Evolutionary conservation across 352 stramenopile species (phyloP), one percentile per base, ranked within the genome.

Genomic region (Globisporangium perplexum): DNA sequence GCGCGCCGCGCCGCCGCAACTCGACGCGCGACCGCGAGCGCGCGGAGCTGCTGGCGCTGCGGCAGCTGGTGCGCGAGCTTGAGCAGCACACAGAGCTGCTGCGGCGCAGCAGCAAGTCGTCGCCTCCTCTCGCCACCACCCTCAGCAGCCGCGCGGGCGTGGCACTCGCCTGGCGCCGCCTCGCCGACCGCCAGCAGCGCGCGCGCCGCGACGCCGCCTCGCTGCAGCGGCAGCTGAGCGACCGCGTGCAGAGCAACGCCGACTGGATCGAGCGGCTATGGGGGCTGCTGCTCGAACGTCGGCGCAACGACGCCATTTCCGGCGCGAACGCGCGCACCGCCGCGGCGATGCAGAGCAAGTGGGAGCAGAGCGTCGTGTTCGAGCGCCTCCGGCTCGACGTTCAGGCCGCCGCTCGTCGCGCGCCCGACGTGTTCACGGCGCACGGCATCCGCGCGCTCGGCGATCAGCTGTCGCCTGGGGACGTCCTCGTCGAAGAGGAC

Each of bases 241-340:
- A 46, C 20, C 41, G 41, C 14, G 38, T 65, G 33, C 38, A 45
- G 7, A 59, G 26, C 41, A 69, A 69, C 38, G 62, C 62, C 17
- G 62, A 69, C 53, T 69, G 62, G 62, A 66, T 69, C 45, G 57
- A 69, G 28, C 62, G 62, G 7, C 53, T 65, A 10, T 69, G 58
- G 58, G 59, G 60, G 42, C 50, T 69, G 15, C 54, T 66, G 24
- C 28, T 44, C 31, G 58, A 69, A 47, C 41, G 41, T 20, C 41
- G 41, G 1, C 41, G 41, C 41, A 7, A 3, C 11, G n/a, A 46
- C 41, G n/a, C 41, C n/a, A n/a, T n/a, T n/a, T n/a, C n/a, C 3
- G 41, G 20, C 15, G 41, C 41, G 4, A 18, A 15, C 20, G 20
- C 20, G n/a, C 41, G 41, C n/a, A 10, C 41, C 18, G 23, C 23